phyloP scores from a whole-genome alignment of 352 stramenopile genomes.

The Aphanomyces euteiches region DNA sequence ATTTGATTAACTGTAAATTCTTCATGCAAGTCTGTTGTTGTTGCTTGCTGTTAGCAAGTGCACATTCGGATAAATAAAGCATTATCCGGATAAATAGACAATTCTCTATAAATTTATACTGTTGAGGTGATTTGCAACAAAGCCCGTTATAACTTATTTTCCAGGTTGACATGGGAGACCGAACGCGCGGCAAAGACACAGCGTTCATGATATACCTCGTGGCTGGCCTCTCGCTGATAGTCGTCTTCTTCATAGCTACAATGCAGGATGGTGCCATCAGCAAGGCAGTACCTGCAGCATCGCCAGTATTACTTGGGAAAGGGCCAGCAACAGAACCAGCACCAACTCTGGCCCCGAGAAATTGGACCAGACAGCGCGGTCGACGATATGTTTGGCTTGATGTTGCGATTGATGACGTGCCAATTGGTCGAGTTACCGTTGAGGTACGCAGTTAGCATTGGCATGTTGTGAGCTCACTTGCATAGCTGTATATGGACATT shows the following conservation, averaged over 20 bases:
- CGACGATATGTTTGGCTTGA: slow-evolving; percentile 84
- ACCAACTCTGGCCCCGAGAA: not conserved
- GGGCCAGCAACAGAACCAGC: no score
- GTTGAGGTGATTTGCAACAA: no score
- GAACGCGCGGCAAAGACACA: no score
- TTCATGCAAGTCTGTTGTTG: no score
- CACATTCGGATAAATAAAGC: no score
- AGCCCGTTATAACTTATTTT: no score
- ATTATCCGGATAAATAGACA: no score
- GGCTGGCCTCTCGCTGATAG: not conserved
- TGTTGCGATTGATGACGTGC: slow-evolving; percentile 68
- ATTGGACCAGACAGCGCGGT: slow-evolving; percentile 52
- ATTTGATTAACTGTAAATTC: slow-evolving; percentile 5
- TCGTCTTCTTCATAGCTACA: not conserved
- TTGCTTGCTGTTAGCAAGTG: no score
- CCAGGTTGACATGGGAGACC: no score
- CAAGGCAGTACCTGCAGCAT: not conserved
- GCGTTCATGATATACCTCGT: not conserved
- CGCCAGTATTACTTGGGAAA: no score
- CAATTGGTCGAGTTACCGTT: slow-evolving; percentile 61
- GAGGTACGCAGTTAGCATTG: slow-evolving; percentile 39
- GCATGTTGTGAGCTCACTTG: not conserved
- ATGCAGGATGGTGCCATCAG: not conserved
- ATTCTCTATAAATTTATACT: no score
- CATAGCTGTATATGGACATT: slow-evolving; percentile 89